Conservation (phyloP, 306 rosid species). For the Cercis canadensis region DNA sequence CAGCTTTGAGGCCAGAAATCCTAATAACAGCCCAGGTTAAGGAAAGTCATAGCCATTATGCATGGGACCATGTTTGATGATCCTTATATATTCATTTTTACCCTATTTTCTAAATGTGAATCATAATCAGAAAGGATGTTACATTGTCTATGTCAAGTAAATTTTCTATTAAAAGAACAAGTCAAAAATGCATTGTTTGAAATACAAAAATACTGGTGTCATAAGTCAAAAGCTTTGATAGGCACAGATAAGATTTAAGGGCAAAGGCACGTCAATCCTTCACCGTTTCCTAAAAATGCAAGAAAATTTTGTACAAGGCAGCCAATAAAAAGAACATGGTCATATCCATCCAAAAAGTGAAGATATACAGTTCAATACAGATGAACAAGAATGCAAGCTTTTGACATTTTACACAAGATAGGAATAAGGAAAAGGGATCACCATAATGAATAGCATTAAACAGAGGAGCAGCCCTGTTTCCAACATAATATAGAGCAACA, state of each 20-base stretch:
- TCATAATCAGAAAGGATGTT: too few species aligned
- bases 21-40: background rate
- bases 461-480: background rate
- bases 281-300: background rate
- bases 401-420: background rate
- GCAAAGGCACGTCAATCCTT: too few species aligned
- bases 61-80: background rate
- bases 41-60: background rate
- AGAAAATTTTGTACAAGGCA: background rate
- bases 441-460: background rate
- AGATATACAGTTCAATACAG: background rate
- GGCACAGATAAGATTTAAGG: too few species aligned
- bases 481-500: background rate
- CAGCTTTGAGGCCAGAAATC: background rate
- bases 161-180: too few species aligned
- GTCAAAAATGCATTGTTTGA: too few species aligned
- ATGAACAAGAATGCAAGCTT: background rate
- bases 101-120: background rate
- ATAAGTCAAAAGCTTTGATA: too few species aligned
- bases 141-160: too few species aligned
- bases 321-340: background rate
- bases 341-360: background rate
- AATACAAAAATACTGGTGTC: too few species aligned
- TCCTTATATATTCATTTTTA: too few species aligned
- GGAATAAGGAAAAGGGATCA: background rate